Evolutionary conservation across 345 rosid species (phyloP).

Genomic region (Arabidopsis thaliana): DNA sequence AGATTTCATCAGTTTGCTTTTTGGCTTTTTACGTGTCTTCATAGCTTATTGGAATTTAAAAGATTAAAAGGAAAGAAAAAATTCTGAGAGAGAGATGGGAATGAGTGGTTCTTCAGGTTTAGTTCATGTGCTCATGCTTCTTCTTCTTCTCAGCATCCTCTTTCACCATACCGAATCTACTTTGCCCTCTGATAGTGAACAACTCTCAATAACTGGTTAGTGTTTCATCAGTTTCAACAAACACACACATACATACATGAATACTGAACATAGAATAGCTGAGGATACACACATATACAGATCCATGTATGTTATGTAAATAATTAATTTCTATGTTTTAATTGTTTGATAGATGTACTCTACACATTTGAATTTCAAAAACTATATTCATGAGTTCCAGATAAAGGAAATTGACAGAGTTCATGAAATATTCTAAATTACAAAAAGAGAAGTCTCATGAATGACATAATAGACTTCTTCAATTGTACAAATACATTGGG

Average conservation of each 20-base stretch:
- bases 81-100: neutral
- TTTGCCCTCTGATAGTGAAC: neutral
- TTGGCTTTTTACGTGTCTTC: neutral
- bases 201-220: conserved; percentile 18
- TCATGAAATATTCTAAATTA: neutral
- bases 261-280: too few relatives aligned
- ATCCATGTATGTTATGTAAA: neutral
- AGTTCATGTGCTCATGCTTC: neutral
- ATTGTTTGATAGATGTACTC: neutral
- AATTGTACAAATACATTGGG: neutral
- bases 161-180: conserved; percentile 14
- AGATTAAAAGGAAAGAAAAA: neutral
- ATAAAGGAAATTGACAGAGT: neutral
- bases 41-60: neutral
- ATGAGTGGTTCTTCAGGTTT: neutral
- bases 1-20: neutral
- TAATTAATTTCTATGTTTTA: neutral
- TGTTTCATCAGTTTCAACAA: neutral
- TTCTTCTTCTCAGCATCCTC: conserved; percentile 10
- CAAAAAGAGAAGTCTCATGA: neutral
- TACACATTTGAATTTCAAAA: too few relatives aligned
- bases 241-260: neutral
- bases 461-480: neutral
- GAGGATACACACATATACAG: neutral
- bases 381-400: neutral